phyloP scores from a whole-genome alignment of 2,329 filamentous ascomycete genomes.

The Leptographium galeiforme region DNA sequence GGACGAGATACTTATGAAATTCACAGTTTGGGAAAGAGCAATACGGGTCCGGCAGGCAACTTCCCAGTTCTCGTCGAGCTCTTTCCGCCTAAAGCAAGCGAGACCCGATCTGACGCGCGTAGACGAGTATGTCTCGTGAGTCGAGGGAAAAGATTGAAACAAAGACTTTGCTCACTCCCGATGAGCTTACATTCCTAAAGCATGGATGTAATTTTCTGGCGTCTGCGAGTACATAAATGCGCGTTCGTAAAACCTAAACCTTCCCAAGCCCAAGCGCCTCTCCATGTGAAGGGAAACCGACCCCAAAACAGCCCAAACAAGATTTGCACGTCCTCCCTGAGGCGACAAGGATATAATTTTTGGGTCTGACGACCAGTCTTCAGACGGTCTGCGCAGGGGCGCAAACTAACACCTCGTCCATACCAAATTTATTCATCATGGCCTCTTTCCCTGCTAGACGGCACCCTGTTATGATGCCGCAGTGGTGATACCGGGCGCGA shows the following conservation, averaged over 20 bases:
- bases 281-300: background rate
- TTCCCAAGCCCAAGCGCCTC: background rate
- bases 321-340: background rate
- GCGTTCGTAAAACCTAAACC: background rate
- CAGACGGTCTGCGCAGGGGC: no score
- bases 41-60: background rate
- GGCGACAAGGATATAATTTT: no score
- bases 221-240: background rate
- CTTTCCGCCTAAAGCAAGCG: background rate
- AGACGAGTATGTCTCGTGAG: no score
- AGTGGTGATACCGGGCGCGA: slow-evolving; percentile 35
- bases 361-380: no score
- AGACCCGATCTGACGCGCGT: no score
- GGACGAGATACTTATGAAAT: background rate
- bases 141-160: background rate
- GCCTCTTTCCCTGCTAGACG: slow-evolving; percentile 24
- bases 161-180: background rate
- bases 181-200: background rate
- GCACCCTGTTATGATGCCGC: slow-evolving; percentile 18
- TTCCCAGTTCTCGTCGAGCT: background rate
- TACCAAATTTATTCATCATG: slow-evolving; percentile 20
- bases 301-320: no score
- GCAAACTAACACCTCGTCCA: no score
- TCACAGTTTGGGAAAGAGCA: background rate
- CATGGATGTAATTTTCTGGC: background rate